Base-by-base conservation (phyloP, 257 asterid species). In the Paraleonurus japonicus region DNA sequence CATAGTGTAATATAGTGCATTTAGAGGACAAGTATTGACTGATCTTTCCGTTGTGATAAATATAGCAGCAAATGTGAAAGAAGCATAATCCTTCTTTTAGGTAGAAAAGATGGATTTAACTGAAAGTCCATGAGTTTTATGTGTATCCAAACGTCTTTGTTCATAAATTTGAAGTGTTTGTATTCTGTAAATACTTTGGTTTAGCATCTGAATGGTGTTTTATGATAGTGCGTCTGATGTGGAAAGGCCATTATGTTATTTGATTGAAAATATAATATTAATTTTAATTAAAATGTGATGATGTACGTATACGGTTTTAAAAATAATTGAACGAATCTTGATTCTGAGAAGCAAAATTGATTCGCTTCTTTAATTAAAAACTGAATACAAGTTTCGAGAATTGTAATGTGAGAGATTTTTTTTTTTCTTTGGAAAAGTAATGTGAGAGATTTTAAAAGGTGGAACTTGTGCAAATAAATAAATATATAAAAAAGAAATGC, bases 181-280 rank as follows among this genome's bases (percentile, higher is more conserved):
- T 45, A 45, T 13, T 45, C 1, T 19, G 19, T 15, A 45, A 45
- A 4, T 15, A 45, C 7, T 15, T 45, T 45, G 20, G 53, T 45
- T 45, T 45, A 45, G 55, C 53, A 33, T 61, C 33, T 45, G 68
- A 65, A 15, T 70, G 48, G n/a, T 28, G 16, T 43, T 37, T 54
- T 61, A 7, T 39, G 27, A 43, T 70, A 43, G 32, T 13, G 27
- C 16, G 26, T 51, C 26, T 55, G 23, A 57, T 47, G 15, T 27
- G 67, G 23, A 35, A 53, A 53, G 39, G 22, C 12, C n/a, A n/a
- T 50, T 54, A 17, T 16, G 57, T 32, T 51, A 11, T 39, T 35
- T 58, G n/a, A n/a, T n/a, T n/a, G n/a, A n/a, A n/a, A n/a, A n/a
- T n/a, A n/a, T n/a, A n/a, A n/a, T n/a, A n/a, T n/a, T n/a, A n/a